Percentiles rank a stretch among this genome's conserved stretches.
Evolutionary conservation across 1,284 basidiomycete genomes (phyloP).

Genomic region (Microbotryomycetes sp.): DNA sequence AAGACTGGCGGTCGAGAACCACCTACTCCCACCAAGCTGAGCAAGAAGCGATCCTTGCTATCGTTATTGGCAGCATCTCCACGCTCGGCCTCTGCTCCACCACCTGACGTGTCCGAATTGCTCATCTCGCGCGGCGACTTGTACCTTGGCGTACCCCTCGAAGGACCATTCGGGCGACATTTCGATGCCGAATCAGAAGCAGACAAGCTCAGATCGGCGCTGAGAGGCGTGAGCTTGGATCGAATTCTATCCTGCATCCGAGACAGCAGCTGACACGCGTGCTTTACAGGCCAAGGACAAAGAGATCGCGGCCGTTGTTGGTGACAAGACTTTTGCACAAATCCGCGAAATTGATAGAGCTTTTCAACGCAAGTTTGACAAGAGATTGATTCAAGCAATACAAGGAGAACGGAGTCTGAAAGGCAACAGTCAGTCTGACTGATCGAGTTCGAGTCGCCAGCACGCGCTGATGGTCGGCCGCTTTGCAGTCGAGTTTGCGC

Average conservation of each 20-base stretch:
- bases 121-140: constrained; percentile 4
- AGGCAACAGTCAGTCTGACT: constrained; percentile 18
- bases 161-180: constrained; percentile 13
- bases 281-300: constrained; percentile 4
- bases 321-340: constrained; percentile 16
- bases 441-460: not conserved
- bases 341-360: constrained; percentile 18
- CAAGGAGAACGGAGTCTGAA: constrained; percentile 15
- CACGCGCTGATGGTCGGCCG: not conserved
- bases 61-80: constrained; percentile 6
- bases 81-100: not conserved
- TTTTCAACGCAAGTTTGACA: constrained; percentile 13
- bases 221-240: not conserved
- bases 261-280: not conserved
- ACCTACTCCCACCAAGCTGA: not conserved
- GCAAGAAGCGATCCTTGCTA: constrained; percentile 9
- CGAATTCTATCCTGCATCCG: not conserved
- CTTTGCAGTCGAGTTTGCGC: constrained; percentile 19
- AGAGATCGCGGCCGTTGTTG: not conserved
- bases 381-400: constrained; percentile 12
- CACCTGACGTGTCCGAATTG: constrained; percentile 12
- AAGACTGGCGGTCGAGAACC: not conserved
- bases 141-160: constrained; percentile 25
- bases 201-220: constrained; percentile 13
- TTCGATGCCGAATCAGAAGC: constrained; percentile 5